A percentile compares a stretch with the other conserved stretches of the same genome.
phyloP scores from a whole-genome alignment of 352 stramenopile species.

The Pythium coloratum region DNA sequence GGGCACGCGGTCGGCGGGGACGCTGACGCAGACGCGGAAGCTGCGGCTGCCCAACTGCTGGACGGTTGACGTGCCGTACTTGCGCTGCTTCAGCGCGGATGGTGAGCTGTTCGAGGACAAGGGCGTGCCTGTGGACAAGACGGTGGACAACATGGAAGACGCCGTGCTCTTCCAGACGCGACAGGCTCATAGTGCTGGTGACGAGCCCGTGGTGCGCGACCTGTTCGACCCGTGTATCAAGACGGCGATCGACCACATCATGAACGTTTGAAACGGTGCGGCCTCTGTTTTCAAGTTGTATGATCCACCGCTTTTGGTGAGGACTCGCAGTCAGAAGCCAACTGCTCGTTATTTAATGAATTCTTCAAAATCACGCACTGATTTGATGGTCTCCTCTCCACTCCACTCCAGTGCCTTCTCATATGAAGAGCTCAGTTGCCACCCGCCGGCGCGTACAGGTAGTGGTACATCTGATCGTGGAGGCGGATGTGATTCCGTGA shows the following conservation, averaged over 20 bases:
- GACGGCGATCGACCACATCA: slow-evolving; percentile 72
- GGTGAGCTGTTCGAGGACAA: slow-evolving; percentile 58
- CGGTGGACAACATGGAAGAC: slow-evolving; percentile 33
- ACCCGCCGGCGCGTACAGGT: slow-evolving; percentile 61
- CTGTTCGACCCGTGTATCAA: slow-evolving; percentile 65
- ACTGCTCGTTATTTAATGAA: background rate
- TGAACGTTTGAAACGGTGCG: slow-evolving; percentile 36
- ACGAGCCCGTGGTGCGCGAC: slow-evolving; percentile 9
- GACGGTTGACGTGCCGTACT: slow-evolving; percentile 76
- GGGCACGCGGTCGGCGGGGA: slow-evolving; percentile 56
- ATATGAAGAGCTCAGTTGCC: slow-evolving; percentile 12
- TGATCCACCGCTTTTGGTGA: background rate
- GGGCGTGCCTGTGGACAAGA: slow-evolving; percentile 59
- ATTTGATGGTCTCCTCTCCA: background rate
- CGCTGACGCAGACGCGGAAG: slow-evolving; percentile 58
- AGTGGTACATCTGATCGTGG: slow-evolving; percentile 96
- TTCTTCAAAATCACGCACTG: slow-evolving; percentile 1
- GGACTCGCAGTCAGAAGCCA: background rate
- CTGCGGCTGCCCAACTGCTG: slow-evolving; percentile 82
- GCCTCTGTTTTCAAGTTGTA: background rate
- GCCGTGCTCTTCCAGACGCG: slow-evolving; percentile 17
- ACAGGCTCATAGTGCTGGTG: background rate
- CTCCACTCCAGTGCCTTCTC: no score
- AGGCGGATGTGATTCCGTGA: slow-evolving; percentile 87
- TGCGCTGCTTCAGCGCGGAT: slow-evolving; percentile 68